Conservation (phyloP, 2,329 filamentous ascomycete species). For the Penicillium paneum region DNA sequence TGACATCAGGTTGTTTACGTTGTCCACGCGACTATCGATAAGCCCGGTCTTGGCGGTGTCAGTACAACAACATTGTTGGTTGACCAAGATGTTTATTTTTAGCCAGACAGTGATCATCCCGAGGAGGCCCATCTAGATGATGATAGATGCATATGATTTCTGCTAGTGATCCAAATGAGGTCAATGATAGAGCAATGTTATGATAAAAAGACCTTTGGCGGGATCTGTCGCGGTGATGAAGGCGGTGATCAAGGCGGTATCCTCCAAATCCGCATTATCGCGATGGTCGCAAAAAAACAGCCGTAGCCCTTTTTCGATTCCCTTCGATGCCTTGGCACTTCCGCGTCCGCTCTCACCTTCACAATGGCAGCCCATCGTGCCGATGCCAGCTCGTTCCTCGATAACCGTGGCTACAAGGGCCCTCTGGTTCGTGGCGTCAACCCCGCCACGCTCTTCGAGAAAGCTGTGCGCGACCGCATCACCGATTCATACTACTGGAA, state of each 20-base stretch:
- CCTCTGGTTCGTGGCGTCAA: constrained; percentile 83
- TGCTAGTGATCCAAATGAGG: background rate
- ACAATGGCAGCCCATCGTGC: constrained; percentile 62
- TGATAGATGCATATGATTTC: background rate
- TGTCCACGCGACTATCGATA: constrained; percentile 43
- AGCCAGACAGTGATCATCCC: background rate
- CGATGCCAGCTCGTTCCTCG: constrained; percentile 73
- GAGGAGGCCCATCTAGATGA: background rate
- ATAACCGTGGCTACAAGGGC: constrained; percentile 80
- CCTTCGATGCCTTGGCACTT: background rate
- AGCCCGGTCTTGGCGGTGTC: constrained; percentile 27
- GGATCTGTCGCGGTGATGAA: background rate
- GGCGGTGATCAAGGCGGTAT: background rate
- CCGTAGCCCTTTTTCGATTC: constrained; percentile 1
- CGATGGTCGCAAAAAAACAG: background rate
- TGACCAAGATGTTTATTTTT: background rate
- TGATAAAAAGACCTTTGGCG: background rate
- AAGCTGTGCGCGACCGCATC: constrained; percentile 91
- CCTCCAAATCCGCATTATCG: background rate
- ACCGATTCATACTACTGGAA: constrained; percentile 97
- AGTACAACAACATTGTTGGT: background rate
- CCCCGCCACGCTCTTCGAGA: constrained; percentile 93
- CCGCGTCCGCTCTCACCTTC: background rate
- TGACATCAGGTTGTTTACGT: constrained; percentile 32
- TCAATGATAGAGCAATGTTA: background rate